phyloP scores from a whole-genome alignment of 1,284 basidiomycete species.

The Boletus semigastroideus region DNA sequence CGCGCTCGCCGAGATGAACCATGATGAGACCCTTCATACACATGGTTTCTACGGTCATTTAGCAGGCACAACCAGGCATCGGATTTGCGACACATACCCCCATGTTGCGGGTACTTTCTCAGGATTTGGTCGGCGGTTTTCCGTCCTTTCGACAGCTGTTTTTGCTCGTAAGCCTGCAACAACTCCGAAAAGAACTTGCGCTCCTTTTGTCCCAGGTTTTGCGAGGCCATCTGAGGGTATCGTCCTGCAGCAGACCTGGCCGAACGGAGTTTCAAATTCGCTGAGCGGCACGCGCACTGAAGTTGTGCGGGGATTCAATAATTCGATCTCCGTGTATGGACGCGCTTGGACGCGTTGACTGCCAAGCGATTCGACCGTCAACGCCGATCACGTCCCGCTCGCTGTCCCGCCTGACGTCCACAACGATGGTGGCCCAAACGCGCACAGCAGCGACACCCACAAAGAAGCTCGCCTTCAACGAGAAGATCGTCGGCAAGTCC shows the following conservation, averaged over 20 bases:
- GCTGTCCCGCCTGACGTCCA: conserved; percentile 31
- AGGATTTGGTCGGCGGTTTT: conserved; percentile 94
- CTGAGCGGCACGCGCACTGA: background rate
- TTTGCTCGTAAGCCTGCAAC: conserved; percentile 87
- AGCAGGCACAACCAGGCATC: conserved; percentile 13
- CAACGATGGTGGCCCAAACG: conserved; percentile 69
- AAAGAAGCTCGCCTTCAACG: conserved; percentile 71
- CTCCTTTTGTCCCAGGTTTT: conserved; percentile 77
- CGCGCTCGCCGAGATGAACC: conserved; percentile 81
- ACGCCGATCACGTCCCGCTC: conserved; percentile 2
- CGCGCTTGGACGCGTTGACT: conserved; percentile 15
- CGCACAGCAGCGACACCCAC: conserved; percentile 52
- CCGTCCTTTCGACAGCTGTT: conserved; percentile 87
- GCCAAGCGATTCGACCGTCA: background rate
- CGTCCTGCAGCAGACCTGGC: background rate
- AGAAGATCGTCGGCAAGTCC: conserved; percentile 74
- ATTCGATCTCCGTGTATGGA: conserved; percentile 7
- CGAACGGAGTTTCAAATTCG: conserved; percentile 1
- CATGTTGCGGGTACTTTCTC: conserved; percentile 95
- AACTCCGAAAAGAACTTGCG: conserved; percentile 86
- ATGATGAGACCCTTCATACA: conserved; percentile 93
- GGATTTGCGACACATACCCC: conserved; percentile 55
- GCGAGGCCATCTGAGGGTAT: conserved; percentile 18
- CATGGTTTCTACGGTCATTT: conserved; percentile 68
- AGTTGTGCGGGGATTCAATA: background rate